Conservation (phyloP, 176 grass and related monocot genomes). For the Bromus sterilis region DNA sequence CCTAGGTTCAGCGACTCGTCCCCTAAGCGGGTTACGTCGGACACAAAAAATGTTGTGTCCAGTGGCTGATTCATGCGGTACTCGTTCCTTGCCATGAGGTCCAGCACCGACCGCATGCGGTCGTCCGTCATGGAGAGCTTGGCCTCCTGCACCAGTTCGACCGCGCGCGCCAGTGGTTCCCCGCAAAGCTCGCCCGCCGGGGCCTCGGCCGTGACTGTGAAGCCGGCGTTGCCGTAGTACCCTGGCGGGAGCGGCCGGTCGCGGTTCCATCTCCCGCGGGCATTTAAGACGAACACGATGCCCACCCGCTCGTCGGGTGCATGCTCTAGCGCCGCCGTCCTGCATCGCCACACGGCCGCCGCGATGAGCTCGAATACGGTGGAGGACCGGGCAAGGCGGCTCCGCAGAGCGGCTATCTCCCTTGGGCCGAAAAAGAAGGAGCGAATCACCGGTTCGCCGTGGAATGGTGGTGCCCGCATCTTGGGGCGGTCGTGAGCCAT, state of each 20-base stretch:
- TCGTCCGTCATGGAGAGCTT: neutral
- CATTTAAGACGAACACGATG: neutral
- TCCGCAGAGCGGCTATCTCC: neutral
- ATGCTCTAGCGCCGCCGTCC: neutral
- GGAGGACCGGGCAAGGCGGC: neutral
- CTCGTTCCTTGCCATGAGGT: neutral
- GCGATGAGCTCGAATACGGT: no score
- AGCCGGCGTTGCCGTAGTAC: neutral
- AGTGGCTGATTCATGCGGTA: neutral
- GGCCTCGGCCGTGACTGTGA: neutral
- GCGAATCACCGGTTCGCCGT: neutral
- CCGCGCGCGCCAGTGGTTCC: no score
- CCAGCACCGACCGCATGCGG: neutral
- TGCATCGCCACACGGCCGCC: constrained; percentile 11
- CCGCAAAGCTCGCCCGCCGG: no score
- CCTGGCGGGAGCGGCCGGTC: neutral
- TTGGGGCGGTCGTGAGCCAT: no score
- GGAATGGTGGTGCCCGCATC: no score
- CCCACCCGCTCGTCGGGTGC: neutral
- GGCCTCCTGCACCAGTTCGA: no score
- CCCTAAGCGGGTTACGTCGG: neutral
- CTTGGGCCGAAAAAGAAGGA: neutral
- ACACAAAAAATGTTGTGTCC: neutral
- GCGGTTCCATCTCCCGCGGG: neutral
- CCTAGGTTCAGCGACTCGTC: neutral